Evolutionary conservation across 225 moss, liverwort and hornwort species (phyloP), one percentile per base, ranked within the genome.

Genomic region (Anthoceros angustus): DNA sequence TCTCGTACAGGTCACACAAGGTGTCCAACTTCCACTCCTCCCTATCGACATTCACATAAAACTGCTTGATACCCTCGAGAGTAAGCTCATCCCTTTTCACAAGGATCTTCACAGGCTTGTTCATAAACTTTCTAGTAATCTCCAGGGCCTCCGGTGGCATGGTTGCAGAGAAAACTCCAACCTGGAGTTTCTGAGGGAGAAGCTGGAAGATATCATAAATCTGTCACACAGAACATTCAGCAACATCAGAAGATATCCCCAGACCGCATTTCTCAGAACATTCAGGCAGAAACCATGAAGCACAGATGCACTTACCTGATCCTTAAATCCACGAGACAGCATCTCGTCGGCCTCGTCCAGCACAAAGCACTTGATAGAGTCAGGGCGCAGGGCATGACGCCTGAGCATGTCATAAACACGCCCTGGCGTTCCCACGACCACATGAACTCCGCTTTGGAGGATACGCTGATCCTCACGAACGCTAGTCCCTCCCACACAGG

Each of bases 11-110:
- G 60, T 84, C 86, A 41, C 82, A 82, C 70, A 87, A 23, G 15
- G 82, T 87, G n/a, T 82, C 80, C 41, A 84, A 70, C 62, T 87
- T 84, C 78, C 84, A 84, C 62, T 87, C 87, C 73, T 87, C 82
- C 42, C 75, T 65, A 49, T 82, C 82, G 41, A 87, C 86, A 67
- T 80, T 82, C 9, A 84, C 78, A 49, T 80, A 87, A 65, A 84
- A 84, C 68, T 87, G 84, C 77, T 84, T 84, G 69, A 84, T 87
- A 75, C 84, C 84, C 74, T 87, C 84, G 0, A 87, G 67, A 12
- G 82, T 87, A 12, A 87, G 64, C 64, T 87, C 84, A 26, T 86
- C 86, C 61, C 86, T 78, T 74, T 84, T 82, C 5, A 87, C 84
- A 63, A 84, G 64, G 43, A 87, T 82, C 74, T 84, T 84, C 46